Evolutionary conservation across 176 grass and related monocot genomes (phyloP), one percentile per base, ranked within the genome.

Genomic region (Triticum monococcum): DNA sequence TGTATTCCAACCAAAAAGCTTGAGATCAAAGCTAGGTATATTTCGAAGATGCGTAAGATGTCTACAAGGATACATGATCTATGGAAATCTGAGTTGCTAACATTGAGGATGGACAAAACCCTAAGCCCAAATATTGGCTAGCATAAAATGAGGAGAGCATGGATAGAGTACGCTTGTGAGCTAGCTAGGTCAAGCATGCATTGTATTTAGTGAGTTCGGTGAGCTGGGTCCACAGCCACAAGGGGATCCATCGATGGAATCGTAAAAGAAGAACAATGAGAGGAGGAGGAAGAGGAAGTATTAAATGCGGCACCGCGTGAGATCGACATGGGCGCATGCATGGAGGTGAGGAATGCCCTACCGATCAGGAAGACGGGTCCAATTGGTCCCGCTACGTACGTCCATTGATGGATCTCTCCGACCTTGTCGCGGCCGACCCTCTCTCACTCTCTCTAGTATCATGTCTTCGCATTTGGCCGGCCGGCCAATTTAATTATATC

Each of bases 301-400:
- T 52, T 76, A 31, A 88, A 83, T 88, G 81, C 46, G 13, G 74
- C 81, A 79, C 81, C 81, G 87, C 81, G 26, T 75, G 72, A 75
- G 72, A 41, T 75, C 72, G 72, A 75, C 72, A 75, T 75, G 41
- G 71, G 50, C 23, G 85, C 60, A 76, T 63, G 78, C 71, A 71
- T 59, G 65, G 52, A 60, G 69, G 36, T 67, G 48, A 71, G 73
- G 54, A 89, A 78, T 64, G 64, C 81, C 81, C 81, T 89, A 64
- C 4, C 48, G 72, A 59, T 43, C 61, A 88, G 72, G 86, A 76
- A 68, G 86, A 56, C 43, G 64, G 79, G 75, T 75, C 60, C 25
- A 82, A 3, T 82, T 57, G 86, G 79, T 68, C 79, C 79, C 79
- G 43, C 28, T 28, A 74, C 40, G 71, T 75, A 56, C 69, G 69